Percentiles rank a stretch among this genome's conserved stretches.
These are phyloP conservation scores for Mortierella sp. DNA, from an alignment of 371 early-diverging fungal species.

Conservation along the genomic window DNA sequence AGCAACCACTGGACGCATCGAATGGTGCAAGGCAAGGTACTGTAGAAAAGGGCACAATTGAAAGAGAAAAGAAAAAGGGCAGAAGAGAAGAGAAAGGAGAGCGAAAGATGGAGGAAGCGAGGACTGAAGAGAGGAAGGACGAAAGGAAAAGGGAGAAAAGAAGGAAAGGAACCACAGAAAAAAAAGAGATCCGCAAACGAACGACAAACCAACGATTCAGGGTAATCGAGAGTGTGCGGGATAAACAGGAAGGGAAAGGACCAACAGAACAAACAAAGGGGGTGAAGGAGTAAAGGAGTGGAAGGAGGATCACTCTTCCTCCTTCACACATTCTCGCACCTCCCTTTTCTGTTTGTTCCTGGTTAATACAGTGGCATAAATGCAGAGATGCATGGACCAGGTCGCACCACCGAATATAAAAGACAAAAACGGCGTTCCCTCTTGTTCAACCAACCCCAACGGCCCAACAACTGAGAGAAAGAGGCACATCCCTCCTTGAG, in stretches of 20 bases:
- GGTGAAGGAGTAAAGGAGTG: background rate
- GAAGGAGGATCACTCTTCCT: background rate
- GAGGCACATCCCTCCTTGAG: background rate
- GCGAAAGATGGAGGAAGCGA: background rate
- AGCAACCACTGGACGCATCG: background rate
- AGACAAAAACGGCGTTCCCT: constrained; percentile 2
- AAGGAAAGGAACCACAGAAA: background rate
- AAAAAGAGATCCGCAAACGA: background rate
- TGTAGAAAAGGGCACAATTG: background rate
- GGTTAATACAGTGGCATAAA: background rate
- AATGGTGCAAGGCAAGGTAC: background rate
- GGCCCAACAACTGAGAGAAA: background rate
- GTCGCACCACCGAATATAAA: background rate
- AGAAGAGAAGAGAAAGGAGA: background rate
- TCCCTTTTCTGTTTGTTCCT: background rate
- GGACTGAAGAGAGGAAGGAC: background rate
- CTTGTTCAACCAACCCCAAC: background rate
- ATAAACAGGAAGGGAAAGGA: background rate
- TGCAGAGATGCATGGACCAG: constrained; percentile 14
- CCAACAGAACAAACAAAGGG: background rate
- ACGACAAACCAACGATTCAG: background rate
- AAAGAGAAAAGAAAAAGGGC: background rate
- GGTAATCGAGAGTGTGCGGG: background rate
- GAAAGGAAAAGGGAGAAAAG: background rate
- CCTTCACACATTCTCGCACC: background rate